These are phyloP conservation scores for Testicularia cyperi DNA, from an alignment of 1,284 basidiomycete species.

Conservation along the genomic window DNA sequence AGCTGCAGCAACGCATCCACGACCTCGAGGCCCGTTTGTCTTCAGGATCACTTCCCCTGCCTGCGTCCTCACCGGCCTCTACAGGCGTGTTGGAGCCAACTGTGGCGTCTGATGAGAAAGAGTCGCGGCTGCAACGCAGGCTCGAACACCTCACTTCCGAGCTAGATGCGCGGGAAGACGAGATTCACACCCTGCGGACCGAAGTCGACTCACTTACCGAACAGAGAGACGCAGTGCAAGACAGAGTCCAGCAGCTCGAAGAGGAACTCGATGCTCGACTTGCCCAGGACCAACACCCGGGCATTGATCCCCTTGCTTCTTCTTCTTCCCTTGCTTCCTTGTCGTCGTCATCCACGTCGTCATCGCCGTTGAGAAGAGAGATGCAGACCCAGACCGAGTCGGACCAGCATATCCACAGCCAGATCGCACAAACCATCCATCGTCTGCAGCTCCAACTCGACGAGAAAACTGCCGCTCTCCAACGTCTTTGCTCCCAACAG, in stretches of 20 bases:
- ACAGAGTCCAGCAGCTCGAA: constrained; percentile 2
- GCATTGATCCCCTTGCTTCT: no score
- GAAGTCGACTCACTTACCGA: constrained; percentile 2
- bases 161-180: constrained; percentile 18
- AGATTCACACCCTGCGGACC: constrained; percentile 11
- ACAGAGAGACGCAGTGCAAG: constrained; percentile 1
- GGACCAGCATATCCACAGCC: no score
- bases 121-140: neutral
- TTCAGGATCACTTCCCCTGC: neutral
- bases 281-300: neutral
- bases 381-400: no score
- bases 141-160: constrained; percentile 9
- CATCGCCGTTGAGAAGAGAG: no score
- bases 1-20: constrained; percentile 1
- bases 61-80: no score
- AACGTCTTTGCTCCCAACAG: no score
- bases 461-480: no score
- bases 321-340: no score
- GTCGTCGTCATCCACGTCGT: no score
- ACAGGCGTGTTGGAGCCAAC: no score
- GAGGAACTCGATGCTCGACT: constrained; percentile 2
- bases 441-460: no score
- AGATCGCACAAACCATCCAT: no score
- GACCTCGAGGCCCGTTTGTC: constrained; percentile 6
- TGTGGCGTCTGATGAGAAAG: neutral